Evolutionary conservation across 345 rosid species (phyloP), one percentile per base, ranked within the genome.

Genomic region (Alliaria petiolata): DNA sequence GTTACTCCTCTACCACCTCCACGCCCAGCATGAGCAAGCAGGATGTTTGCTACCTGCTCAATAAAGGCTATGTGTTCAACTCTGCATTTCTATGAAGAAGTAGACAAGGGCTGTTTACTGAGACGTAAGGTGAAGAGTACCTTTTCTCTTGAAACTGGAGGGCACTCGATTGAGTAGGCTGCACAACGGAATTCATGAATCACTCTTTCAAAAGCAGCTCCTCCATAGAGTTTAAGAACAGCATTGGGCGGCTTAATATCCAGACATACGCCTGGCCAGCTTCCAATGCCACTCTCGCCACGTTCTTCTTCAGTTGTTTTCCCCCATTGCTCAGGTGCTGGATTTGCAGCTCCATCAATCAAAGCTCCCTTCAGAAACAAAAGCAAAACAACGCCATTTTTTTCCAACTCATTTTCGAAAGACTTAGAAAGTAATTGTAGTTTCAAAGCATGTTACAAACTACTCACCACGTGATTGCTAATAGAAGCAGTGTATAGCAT

Each of bases 251-350:
- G 96, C 79, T 80, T 91, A 77, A 89, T 75, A 76, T 75, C 84
- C 46, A 85, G 65, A 56, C 62, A 79, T 46, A 95, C 86, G 70
- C 97, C 99, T 59, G 97, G 99, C 99, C 99, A 95, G 73, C 87
- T 86, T 62, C 96, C 96, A 74, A 89, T 81, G 15, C 97, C 89
- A 77, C 99, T 91, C 80, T 89, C 87, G 15, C 88, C 75, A 78
- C 83, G 89, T 70, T 95, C 99, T 76, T 95, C 93, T 25, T 58
- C 81, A 10, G 96, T 89, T 78, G 96, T 89, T 78, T 85, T 91
- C 7, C 99, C 99, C 99, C 97, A 95, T 67, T 88, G 90, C 81
- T 95, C 97, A 0, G 99, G 99, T 44, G 97, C 90, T 66, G 97
- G 99, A 82, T 86, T 91, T 71, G 99, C 96, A 44, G 96, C 99